Conservation (phyloP, 805 yeast genomes). For the Jamesozyma lodderae region DNA sequence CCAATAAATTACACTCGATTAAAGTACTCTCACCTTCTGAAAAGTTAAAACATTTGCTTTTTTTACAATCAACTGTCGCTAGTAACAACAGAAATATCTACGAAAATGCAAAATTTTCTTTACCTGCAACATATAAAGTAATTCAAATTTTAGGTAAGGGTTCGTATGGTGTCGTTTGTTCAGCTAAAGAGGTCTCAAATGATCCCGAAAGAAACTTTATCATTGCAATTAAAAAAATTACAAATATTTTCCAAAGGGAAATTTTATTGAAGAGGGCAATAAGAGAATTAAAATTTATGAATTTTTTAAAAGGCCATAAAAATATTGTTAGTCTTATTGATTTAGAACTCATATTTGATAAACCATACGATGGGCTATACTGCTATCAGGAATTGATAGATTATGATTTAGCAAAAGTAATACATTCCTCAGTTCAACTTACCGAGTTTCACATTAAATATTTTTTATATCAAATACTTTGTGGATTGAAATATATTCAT, state of each 20-base stretch:
- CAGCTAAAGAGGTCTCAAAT: conserved; percentile 39
- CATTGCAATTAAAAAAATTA: conserved; percentile 76
- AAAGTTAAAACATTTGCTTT: neutral
- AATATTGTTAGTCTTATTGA: conserved; percentile 71
- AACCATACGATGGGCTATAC: conserved; percentile 78
- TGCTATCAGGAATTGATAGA: conserved; percentile 83
- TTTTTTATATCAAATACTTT: conserved; percentile 70
- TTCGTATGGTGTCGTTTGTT: conserved; percentile 78
- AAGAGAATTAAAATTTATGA: conserved; percentile 74
- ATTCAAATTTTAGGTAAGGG: conserved; percentile 65
- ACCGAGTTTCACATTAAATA: conserved; percentile 76
- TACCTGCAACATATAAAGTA: conserved; percentile 53
- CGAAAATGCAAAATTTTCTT: conserved; percentile 50
- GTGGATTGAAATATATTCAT: conserved; percentile 84
- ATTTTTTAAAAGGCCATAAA: conserved; percentile 75
- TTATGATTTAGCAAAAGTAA: conserved; percentile 72
- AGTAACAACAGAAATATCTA: conserved; percentile 27
- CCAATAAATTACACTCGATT: neutral
- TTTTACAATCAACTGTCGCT: neutral
- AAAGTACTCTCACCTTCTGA: neutral
- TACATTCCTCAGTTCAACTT: conserved; percentile 65
- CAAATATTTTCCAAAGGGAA: conserved; percentile 57
- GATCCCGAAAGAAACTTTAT: conserved; percentile 7
- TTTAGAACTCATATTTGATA: conserved; percentile 54
- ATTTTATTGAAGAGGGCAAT: conserved; percentile 69